These are phyloP conservation scores for Claviceps spartinae DNA, from an alignment of 2,329 filamentous ascomycete species.

Conservation along the genomic window DNA sequence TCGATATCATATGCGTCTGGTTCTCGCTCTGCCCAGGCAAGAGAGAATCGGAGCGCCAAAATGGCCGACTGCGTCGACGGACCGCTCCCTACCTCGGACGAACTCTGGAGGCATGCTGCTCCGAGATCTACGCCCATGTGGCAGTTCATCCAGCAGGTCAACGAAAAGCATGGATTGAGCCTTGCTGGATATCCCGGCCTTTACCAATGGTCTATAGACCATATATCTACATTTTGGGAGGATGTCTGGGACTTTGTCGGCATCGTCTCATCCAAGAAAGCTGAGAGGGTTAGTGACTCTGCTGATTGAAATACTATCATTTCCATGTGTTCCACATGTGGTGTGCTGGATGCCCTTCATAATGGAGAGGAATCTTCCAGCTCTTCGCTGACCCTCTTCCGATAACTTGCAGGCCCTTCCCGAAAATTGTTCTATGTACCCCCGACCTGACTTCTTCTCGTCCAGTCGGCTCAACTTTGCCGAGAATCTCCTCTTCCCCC, in stretches of 20 bases:
- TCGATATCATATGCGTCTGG: too few species aligned
- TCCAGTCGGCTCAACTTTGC: slow-evolving; percentile 79
- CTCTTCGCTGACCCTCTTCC: not conserved
- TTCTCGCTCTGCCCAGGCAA: not conserved
- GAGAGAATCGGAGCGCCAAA: not conserved
- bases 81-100: slow-evolving; percentile 15
- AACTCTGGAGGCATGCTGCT: slow-evolving; percentile 59
- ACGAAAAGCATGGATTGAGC: slow-evolving; percentile 48
- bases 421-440: slow-evolving; percentile 59
- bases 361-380: not conserved
- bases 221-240: slow-evolving; percentile 68
- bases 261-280: slow-evolving; percentile 53
- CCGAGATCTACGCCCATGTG: slow-evolving; percentile 58
- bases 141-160: slow-evolving; percentile 56
- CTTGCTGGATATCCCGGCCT: slow-evolving; percentile 60
- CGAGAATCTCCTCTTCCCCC: slow-evolving; percentile 82
- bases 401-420: slow-evolving; percentile 47
- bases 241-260: slow-evolving; percentile 75
- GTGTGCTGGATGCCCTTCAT: not conserved
- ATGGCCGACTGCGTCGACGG: slow-evolving; percentile 9
- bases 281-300: slow-evolving; percentile 36
- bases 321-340: not conserved
- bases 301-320: not conserved
- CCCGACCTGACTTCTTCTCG: slow-evolving; percentile 73
- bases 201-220: slow-evolving; percentile 71